Evolutionary conservation across 805 yeast genomes (phyloP).

Genomic region (Zygoascus biomembranicola): DNA sequence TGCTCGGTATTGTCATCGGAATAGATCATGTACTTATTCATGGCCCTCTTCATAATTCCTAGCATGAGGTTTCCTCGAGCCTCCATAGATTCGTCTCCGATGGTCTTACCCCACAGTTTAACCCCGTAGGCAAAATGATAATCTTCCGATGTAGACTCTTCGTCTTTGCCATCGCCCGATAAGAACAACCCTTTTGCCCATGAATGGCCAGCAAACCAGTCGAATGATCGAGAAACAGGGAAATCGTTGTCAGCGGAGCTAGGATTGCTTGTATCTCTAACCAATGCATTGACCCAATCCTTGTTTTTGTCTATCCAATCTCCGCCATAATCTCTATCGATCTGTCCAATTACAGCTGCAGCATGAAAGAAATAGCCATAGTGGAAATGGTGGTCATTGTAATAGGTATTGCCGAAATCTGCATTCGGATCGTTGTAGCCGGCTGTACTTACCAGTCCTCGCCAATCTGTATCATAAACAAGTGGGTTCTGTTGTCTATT

Average conservation of each 20-base stretch:
- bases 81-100: slow-evolving; percentile 46
- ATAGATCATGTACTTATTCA: slow-evolving; percentile 49
- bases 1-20: slow-evolving; percentile 41
- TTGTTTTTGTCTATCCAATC: slow-evolving; percentile 41
- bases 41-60: slow-evolving; percentile 45
- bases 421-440: slow-evolving; percentile 32
- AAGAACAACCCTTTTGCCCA: slow-evolving; percentile 69
- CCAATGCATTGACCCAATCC: slow-evolving; percentile 50
- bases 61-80: slow-evolving; percentile 53
- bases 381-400: slow-evolving; percentile 82
- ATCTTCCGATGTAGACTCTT: slow-evolving; percentile 67
- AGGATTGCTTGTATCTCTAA: slow-evolving; percentile 65
- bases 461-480: slow-evolving; percentile 64
- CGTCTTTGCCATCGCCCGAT: slow-evolving; percentile 62
- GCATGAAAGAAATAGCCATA: slow-evolving; percentile 77
- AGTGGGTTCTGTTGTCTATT: slow-evolving; percentile 69
- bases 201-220: slow-evolving; percentile 67
- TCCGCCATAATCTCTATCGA: slow-evolving; percentile 46
- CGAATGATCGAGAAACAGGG: slow-evolving; percentile 63
- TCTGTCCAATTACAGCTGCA: slow-evolving; percentile 64
- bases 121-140: slow-evolving; percentile 63
- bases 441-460: slow-evolving; percentile 28
- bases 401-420: slow-evolving; percentile 70
- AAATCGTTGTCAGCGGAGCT: slow-evolving; percentile 40
- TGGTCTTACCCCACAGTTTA: slow-evolving; percentile 59